Evolutionary conservation across 2,329 filamentous ascomycete species (phyloP).

Genomic region (Arthrinium phaeospermum): DNA sequence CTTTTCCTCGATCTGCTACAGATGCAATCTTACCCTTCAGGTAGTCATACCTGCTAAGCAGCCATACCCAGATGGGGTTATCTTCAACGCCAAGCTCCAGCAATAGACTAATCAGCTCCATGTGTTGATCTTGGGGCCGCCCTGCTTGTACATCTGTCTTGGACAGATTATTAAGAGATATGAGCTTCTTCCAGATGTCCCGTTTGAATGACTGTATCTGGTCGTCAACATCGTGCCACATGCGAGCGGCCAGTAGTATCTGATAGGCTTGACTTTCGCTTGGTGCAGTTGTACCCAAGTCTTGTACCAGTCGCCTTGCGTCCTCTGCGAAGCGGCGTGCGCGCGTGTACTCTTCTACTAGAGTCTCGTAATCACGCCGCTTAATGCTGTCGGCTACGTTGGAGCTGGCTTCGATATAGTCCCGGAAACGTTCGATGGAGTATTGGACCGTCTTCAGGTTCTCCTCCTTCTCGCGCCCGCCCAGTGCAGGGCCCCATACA

Average conservation of each 20-base stretch:
- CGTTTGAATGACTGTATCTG: conserved; percentile 88
- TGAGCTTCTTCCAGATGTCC: conserved; percentile 84
- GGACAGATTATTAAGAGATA: conserved; percentile 66
- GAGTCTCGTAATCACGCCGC: conserved; percentile 84
- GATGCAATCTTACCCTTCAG: conserved; percentile 84
- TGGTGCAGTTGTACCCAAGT: conserved; percentile 60
- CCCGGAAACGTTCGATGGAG: conserved; percentile 78
- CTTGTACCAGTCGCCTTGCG: conserved; percentile 70
- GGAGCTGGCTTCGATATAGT: conserved; percentile 81
- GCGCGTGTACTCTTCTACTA: conserved; percentile 85
- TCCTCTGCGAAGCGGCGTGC: conserved; percentile 85
- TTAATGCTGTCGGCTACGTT: conserved; percentile 84
- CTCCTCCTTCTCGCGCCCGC: conserved; percentile 89
- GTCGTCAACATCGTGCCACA: conserved; percentile 93
- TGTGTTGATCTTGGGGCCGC: conserved; percentile 78
- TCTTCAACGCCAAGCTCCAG: conserved; percentile 95
- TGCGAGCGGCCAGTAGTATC: conserved; percentile 84
- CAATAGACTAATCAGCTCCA: conserved; percentile 87
- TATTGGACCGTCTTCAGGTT: conserved; percentile 78
- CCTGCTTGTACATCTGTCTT: conserved; percentile 54
- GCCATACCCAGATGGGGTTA: conserved; percentile 96
- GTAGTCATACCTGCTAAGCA: conserved; percentile 86
- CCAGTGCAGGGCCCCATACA: conserved; percentile 93
- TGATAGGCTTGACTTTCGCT: conserved; percentile 83
- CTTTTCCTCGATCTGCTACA: conserved; percentile 82